Base-by-base conservation (phyloP, 1,284 basidiomycete genomes). In the Psilocybe mexicana region DNA sequence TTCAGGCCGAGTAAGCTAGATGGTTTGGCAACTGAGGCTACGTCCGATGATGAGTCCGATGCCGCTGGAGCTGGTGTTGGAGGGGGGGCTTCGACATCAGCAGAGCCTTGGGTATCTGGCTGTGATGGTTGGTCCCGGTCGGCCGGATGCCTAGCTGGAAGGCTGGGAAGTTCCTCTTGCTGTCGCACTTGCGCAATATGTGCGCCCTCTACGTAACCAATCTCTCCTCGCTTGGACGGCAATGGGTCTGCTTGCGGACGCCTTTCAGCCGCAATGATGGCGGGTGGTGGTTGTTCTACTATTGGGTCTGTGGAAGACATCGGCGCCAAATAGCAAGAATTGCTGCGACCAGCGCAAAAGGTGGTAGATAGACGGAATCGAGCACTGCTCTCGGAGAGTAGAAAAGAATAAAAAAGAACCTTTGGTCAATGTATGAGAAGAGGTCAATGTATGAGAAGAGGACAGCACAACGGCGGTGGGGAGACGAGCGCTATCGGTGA, bases 191-290 rank as follows among this genome's bases (percentile, higher is more conserved):
- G 26, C 26, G 38, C 40, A 12, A 33, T 67, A 57, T 77, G 71
- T 26, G 74, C 55, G 6, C 74, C 78, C 62, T 84, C 83, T 33
- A 72, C 62, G 65, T 74, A 89, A 23, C 86, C 87, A 56, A 89
- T 83, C 68, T 88, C 87, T 43, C 87, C 87, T 44, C 79, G 77
- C 70, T 88, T 88, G 48, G 67, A 70, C 50, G 86, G 86, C 65
- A 88, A 72, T 52, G 85, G 85, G 46, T 76, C 85, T 66, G 85
- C 84, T 75, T 86, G 77, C 55, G 73, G 74, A 63, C 77, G 61
- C 26, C 43, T 42, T 48, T 65, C 63, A 8, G 61, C 55, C 33
- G 40, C 54, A 38, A 40, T 6, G 25, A 42, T 52, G 23, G 42
- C 28, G 6, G 60, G 35, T 23, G 51, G 44, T 45, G 47, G 35